Percentiles rank a stretch among this genome's conserved stretches.
phyloP scores from a whole-genome alignment of 148 eudicot genomes.

The Chenopodium album region DNA sequence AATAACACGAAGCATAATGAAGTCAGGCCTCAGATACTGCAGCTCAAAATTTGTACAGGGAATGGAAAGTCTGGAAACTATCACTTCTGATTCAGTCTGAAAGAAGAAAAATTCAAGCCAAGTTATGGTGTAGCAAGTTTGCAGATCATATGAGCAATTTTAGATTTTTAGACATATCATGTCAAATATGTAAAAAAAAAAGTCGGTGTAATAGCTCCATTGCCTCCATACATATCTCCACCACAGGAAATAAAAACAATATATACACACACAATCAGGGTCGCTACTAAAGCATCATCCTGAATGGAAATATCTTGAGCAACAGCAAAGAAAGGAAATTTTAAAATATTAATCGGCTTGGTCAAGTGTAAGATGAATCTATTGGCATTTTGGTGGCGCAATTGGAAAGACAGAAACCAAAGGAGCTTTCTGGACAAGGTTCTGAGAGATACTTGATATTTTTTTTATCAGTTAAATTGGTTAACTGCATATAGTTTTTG shows the following conservation, averaged over 20 bases:
- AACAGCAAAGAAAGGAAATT: not conserved
- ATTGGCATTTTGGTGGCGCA: no score
- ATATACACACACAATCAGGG: not conserved
- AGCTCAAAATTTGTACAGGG: constrained; percentile 80
- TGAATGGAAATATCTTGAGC: not conserved
- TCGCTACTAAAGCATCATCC: no score
- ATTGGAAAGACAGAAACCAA: no score
- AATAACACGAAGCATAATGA: constrained; percentile 94
- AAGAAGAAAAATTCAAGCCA: constrained; percentile 4
- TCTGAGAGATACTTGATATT: no score
- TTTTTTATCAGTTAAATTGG: no score
- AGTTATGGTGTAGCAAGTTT: constrained; percentile 12
- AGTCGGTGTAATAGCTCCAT: not conserved
- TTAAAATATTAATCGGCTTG: no score
- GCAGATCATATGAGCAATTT: not conserved
- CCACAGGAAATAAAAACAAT: not conserved
- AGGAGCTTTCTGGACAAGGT: no score
- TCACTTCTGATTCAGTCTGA: constrained; percentile 88
- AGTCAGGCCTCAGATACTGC: constrained; percentile 95
- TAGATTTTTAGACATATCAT: not conserved
- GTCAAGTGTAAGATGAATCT: no score
- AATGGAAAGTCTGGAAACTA: constrained; percentile 77
- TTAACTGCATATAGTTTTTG: no score
- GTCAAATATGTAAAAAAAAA: not conserved
- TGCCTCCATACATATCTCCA: not conserved